Evolutionary conservation across 768 basidiomycete genomes (phyloP).

Genomic region (Leccinum uliginosum): DNA sequence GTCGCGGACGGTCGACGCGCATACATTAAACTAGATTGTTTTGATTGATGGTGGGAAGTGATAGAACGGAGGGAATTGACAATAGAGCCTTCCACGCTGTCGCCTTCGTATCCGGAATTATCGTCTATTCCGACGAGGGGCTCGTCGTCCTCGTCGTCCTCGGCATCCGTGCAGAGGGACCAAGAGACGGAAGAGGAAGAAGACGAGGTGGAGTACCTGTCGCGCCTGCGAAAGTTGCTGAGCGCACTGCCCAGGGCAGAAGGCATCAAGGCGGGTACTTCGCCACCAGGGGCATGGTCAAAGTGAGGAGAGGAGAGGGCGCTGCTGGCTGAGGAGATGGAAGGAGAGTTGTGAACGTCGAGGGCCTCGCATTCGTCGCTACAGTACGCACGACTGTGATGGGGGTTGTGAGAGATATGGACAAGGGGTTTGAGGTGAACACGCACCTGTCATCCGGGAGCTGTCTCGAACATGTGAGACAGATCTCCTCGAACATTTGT

Average conservation of each 20-base stretch:
- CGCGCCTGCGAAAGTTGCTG: slow-evolving; percentile 39
- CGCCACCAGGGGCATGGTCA: slow-evolving; percentile 47
- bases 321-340: slow-evolving; percentile 61
- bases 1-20: slow-evolving; percentile 68
- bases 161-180: slow-evolving; percentile 62
- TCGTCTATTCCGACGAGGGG: slow-evolving; percentile 32
- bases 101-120: slow-evolving; percentile 28
- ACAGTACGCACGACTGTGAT: slow-evolving; percentile 62
- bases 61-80: slow-evolving; percentile 44
- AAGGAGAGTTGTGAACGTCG: slow-evolving; percentile 59
- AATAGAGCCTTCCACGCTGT: slow-evolving; percentile 30
- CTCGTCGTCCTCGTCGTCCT: slow-evolving; percentile 51
- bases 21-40: slow-evolving; percentile 53
- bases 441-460: slow-evolving; percentile 60
- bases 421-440: slow-evolving; percentile 11
- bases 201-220: slow-evolving; percentile 54
- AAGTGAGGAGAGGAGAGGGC: slow-evolving; percentile 65
- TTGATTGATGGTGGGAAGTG: slow-evolving; percentile 29
- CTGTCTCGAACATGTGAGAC: slow-evolving; percentile 66
- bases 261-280: slow-evolving; percentile 65
- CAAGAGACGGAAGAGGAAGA: slow-evolving; percentile 67
- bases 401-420: slow-evolving; percentile 11
- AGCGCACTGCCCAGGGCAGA: slow-evolving; percentile 54
- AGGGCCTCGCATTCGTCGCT: slow-evolving; percentile 60
- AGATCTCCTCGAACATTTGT: slow-evolving; percentile 76